Evolutionary conservation across 768 basidiomycete genomes (phyloP).

Genomic region (Serendipita sp.): DNA sequence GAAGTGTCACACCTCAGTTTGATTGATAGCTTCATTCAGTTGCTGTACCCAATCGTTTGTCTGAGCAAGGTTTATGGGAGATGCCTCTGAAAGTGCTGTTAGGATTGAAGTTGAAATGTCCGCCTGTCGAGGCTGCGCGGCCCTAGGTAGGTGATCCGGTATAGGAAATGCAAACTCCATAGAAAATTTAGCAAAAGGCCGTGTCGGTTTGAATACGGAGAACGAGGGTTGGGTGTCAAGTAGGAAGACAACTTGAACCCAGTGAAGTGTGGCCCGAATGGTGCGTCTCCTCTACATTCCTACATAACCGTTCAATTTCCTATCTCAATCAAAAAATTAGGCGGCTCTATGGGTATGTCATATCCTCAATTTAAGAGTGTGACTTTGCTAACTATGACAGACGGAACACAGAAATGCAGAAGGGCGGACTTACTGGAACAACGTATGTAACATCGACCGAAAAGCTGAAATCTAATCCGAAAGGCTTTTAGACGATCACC

Average conservation of each 20-base stretch:
- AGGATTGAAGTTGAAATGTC: conserved; percentile 61
- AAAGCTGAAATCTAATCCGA: not conserved
- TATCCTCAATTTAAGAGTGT: not conserved
- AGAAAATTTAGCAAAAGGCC: not conserved
- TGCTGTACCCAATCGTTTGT: conserved; percentile 56
- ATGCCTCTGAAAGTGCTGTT: conserved; percentile 47
- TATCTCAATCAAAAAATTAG: not conserved
- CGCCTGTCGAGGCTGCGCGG: conserved; percentile 22
- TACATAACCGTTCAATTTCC: not conserved
- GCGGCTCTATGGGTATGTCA: not conserved
- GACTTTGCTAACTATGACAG: conserved; percentile 23
- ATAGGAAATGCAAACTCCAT: conserved; percentile 52
- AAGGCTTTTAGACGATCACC: conserved; percentile 32
- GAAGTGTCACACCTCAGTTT: conserved; percentile 44
- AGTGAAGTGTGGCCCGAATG: no score
- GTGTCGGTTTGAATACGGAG: not conserved
- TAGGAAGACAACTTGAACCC: not conserved
- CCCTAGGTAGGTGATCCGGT: conserved; percentile 56
- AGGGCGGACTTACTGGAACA: conserved; percentile 98
- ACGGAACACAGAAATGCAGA: conserved; percentile 91
- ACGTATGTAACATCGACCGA: conserved; percentile 18
- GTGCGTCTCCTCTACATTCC: not conserved
- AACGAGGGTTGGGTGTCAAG: not conserved
- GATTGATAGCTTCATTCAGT: conserved; percentile 51
- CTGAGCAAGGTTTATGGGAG: conserved; percentile 35